A percentile compares a stretch with the other conserved stretches of the same genome.
phyloP scores from a whole-genome alignment of 768 basidiomycete genomes.

The Mrakia blollopis region DNA sequence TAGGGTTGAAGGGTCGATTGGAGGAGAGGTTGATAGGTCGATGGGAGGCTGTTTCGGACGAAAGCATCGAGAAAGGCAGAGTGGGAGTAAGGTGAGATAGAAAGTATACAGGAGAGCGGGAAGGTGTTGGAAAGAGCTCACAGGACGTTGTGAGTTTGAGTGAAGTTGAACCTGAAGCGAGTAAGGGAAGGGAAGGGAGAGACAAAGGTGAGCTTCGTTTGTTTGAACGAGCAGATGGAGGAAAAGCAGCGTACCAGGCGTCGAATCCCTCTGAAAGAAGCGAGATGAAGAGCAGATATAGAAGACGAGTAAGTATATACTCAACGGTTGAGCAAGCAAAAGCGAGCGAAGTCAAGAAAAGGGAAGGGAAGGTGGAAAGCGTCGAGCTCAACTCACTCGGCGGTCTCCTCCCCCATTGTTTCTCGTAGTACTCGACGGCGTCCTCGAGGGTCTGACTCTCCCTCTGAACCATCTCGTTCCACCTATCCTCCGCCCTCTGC shows the following conservation, averaged over 20 bases:
- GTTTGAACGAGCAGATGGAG: background rate
- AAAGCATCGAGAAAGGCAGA: background rate
- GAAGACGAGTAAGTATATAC: too few relatives aligned
- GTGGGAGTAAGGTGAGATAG: background rate
- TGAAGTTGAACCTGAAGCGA: background rate
- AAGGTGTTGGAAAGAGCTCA: background rate
- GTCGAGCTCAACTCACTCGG: background rate
- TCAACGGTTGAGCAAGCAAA: too few relatives aligned
- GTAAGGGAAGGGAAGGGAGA: background rate
- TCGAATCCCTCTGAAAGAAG: background rate
- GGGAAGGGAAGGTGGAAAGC: background rate
- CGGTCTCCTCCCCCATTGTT: background rate
- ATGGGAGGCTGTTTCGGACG: background rate
- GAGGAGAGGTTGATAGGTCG: slow-evolving; percentile 4
- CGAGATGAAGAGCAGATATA: too few relatives aligned
- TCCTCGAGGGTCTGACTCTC: background rate
- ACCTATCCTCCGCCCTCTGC: background rate
- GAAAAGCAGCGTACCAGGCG: background rate
- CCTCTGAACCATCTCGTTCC: background rate
- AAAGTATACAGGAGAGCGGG: background rate
- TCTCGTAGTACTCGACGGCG: background rate
- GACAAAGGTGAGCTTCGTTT: background rate
- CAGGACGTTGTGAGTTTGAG: slow-evolving; percentile 2
- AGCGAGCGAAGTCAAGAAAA: too few relatives aligned
- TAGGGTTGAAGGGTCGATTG: slow-evolving; percentile 1